A percentile compares a stretch with the other conserved stretches of the same genome.
These are phyloP conservation scores for Macroventuria anomochaeta DNA, from an alignment of 2,329 filamentous ascomycete genomes.

Conservation along the genomic window DNA sequence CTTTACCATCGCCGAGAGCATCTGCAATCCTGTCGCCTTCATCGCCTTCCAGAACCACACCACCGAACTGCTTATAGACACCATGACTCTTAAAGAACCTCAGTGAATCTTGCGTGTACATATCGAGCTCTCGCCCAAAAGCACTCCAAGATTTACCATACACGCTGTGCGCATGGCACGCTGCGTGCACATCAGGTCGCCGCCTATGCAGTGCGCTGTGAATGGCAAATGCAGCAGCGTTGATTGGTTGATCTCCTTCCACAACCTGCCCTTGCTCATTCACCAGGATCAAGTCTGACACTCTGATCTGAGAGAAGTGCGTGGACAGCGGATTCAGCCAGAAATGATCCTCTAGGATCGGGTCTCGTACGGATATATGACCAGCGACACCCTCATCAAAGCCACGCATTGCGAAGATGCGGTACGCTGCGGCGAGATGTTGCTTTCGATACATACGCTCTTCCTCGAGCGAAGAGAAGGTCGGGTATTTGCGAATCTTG, in stretches of 20 bases:
- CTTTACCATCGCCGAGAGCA: conserved; percentile 45
- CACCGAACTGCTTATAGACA: conserved; percentile 52
- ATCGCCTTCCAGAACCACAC: conserved; percentile 52
- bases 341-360: conserved; percentile 43
- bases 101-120: conserved; percentile 57
- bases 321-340: conserved; percentile 54
- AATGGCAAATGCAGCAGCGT: conserved; percentile 57
- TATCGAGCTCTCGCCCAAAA: conserved; percentile 55
- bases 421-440: conserved; percentile 55
- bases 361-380: conserved; percentile 54
- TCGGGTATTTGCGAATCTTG: conserved; percentile 55
- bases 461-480: conserved; percentile 48
- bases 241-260: conserved; percentile 51
- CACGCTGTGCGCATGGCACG: conserved; percentile 55
- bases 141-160: conserved; percentile 57
- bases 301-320: conserved; percentile 54
- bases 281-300: conserved; percentile 54
- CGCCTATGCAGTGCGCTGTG: conserved; percentile 52
- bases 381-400: conserved; percentile 54
- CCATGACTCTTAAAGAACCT: conserved; percentile 52
- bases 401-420: conserved; percentile 48
- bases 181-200: conserved; percentile 49
- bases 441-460: conserved; percentile 55
- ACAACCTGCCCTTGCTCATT: conserved; percentile 52
- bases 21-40: conserved; percentile 55